A percentile compares a stretch with the other conserved stretches of the same genome.
phyloP scores from a whole-genome alignment of 2,329 filamentous ascomycete species.

The Phialemonium atrogriseum region DNA sequence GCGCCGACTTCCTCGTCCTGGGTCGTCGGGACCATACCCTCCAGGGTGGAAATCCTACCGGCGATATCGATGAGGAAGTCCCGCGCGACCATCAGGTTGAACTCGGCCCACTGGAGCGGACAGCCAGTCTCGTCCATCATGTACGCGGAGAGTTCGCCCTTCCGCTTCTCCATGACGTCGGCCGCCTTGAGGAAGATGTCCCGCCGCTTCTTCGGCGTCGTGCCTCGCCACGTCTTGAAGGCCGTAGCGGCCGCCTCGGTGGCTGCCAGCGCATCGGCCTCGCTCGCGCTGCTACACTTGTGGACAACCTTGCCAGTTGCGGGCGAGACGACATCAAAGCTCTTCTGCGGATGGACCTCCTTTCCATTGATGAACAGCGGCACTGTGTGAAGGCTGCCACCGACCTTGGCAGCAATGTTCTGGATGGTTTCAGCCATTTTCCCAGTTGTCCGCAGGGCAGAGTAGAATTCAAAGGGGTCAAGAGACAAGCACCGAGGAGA shows the following conservation, averaged over 20 bases:
- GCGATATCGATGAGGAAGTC: constrained; percentile 34
- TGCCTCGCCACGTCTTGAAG: constrained; percentile 60
- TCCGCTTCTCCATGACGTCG: constrained; percentile 50
- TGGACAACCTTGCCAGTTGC: constrained; percentile 20
- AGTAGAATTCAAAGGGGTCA: too few species aligned
- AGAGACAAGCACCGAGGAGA: too few species aligned
- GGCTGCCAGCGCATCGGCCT: constrained; percentile 20
- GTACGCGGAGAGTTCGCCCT: constrained; percentile 51
- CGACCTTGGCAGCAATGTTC: neutral
- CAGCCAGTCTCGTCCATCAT: constrained; percentile 44
- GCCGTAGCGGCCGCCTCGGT: constrained; percentile 50
- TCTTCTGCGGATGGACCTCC: constrained; percentile 15
- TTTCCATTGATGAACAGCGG: constrained; percentile 24
- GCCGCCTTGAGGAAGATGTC: constrained; percentile 64
- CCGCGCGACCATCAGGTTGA: constrained; percentile 28
- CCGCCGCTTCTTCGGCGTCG: constrained; percentile 51
- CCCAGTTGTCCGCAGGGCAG: too few species aligned
- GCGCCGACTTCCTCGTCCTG: constrained; percentile 43
- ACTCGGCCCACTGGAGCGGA: constrained; percentile 27
- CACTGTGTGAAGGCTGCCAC: constrained; percentile 15
- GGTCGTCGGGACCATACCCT: constrained; percentile 24
- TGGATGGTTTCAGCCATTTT: constrained; percentile 8
- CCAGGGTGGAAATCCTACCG: constrained; percentile 25
- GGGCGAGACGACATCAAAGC: constrained; percentile 19
- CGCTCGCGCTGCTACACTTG: constrained; percentile 16